These are phyloP conservation scores for Backusella westeae DNA, from an alignment of 192 early-diverging fungal species.

Conservation along the genomic window DNA sequence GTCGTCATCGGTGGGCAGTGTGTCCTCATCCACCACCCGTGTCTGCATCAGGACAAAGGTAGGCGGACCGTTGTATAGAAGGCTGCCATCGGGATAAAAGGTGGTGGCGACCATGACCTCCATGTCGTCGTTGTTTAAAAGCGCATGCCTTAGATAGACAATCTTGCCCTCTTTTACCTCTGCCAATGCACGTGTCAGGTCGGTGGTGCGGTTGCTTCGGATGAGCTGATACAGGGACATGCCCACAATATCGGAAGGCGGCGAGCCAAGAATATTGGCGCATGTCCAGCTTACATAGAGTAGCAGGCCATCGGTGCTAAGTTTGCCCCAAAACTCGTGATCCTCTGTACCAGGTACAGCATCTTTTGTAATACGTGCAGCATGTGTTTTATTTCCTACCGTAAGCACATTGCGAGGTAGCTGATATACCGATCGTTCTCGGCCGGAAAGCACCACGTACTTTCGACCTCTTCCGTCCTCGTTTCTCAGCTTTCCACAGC, in stretches of 20 bases:
- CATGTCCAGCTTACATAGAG: constrained; percentile 45
- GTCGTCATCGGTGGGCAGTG: not conserved
- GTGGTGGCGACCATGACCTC: constrained; percentile 35
- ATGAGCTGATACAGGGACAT: constrained; percentile 44
- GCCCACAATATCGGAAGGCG: constrained; percentile 36
- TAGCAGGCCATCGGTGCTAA: constrained; percentile 56
- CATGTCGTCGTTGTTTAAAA: constrained; percentile 35
- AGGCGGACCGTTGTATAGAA: constrained; percentile 5
- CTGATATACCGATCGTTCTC: constrained; percentile 46
- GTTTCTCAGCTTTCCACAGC: constrained; percentile 58
- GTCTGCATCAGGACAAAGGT: constrained; percentile 35
- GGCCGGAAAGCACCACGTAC: constrained; percentile 64
- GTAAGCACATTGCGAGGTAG: constrained; percentile 25
- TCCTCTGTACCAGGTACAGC: constrained; percentile 30
- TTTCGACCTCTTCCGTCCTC: constrained; percentile 66
- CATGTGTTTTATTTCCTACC: not conserved
- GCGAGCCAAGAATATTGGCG: constrained; percentile 27
- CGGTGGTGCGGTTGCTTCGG: constrained; percentile 41
- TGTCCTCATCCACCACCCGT: constrained; percentile 8
- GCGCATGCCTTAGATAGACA: constrained; percentile 32
- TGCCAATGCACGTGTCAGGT: constrained; percentile 36
- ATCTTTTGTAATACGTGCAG: not conserved
- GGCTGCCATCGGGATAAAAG: constrained; percentile 37
- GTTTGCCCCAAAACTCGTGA: constrained; percentile 61
- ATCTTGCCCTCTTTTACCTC: constrained; percentile 37